Conservation (phyloP, 208 protist species). For the Tritrichomonas musculus region DNA sequence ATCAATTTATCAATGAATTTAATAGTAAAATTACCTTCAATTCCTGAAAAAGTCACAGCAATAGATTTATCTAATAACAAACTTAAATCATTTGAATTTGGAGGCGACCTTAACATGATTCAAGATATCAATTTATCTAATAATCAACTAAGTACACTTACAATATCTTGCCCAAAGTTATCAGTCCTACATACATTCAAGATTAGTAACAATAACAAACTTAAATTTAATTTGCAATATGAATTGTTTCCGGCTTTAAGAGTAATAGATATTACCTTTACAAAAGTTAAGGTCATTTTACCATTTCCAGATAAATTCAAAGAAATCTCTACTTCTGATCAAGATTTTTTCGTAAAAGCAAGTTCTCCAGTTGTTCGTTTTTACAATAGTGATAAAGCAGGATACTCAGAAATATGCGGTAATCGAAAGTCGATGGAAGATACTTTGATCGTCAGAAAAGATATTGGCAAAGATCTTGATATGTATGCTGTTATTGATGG, state of each 20-base stretch:
- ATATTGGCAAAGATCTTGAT: not conserved
- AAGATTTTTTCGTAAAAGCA: not conserved
- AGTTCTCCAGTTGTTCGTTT: not conserved
- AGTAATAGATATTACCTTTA: not conserved
- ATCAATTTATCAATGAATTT: not conserved
- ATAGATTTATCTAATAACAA: not conserved
- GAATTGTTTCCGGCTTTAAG: not conserved
- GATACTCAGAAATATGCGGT: not conserved
- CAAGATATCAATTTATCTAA: not conserved
- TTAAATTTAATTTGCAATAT: not conserved
- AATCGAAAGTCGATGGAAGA: not conserved
- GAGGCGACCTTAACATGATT: not conserved
- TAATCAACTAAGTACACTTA: not conserved
- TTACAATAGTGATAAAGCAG: not conserved
- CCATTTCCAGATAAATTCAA: not conserved
- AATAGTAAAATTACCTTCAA: not conserved
- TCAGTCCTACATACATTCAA: not conserved
- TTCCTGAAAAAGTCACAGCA: not conserved
- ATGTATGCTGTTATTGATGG: slow-evolving; percentile 11
- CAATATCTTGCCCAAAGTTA: not conserved
- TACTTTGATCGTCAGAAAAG: not conserved
- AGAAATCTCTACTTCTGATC: not conserved
- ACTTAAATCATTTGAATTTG: not conserved
- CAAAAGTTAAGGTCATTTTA: not conserved
- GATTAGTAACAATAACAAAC: not conserved